A percentile compares a stretch with the other conserved stretches of the same genome.
These are phyloP conservation scores for Lophiotrema nucula DNA, from an alignment of 495 filamentous ascomycete species.

Conservation along the genomic window DNA sequence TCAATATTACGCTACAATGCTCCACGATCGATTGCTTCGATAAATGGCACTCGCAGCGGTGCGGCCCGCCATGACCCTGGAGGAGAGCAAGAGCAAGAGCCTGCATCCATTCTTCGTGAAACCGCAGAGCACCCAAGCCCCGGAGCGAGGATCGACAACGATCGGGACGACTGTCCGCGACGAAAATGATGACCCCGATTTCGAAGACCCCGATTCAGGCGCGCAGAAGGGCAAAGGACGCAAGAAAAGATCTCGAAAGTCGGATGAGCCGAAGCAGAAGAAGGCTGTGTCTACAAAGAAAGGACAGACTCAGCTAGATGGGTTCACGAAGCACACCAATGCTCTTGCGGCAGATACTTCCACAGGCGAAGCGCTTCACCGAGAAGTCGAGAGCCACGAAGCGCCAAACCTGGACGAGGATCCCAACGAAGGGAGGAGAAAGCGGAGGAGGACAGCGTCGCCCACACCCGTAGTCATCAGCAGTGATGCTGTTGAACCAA, in stretches of 20 bases:
- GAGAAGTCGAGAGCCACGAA: background rate
- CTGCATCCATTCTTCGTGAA: conserved; percentile 43
- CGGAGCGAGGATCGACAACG: background rate
- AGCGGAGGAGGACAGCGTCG: conserved; percentile 33
- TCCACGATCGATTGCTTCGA: too few species aligned
- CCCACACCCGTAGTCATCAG: background rate
- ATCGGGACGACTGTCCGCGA: background rate
- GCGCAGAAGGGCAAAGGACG: background rate
- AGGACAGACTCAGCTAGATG: conserved; percentile 9
- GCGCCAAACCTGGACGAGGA: conserved; percentile 23
- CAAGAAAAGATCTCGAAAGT: conserved; percentile 19
- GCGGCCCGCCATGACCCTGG: conserved; percentile 37
- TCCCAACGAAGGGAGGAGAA: conserved; percentile 22
- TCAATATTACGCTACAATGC: too few species aligned
- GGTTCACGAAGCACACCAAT: conserved; percentile 13
- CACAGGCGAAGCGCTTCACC: too few species aligned
- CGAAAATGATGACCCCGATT: conserved; percentile 9
- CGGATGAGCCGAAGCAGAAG: conserved; percentile 4
- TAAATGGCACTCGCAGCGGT: conserved; percentile 39
- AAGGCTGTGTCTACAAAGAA: background rate
- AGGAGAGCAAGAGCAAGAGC: conserved; percentile 30
- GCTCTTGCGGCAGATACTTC: background rate
- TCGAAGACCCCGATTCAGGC: conserved; percentile 10
- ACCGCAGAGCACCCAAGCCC: conserved; percentile 17
- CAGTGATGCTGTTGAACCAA: background rate